Base-by-base conservation (phyloP, 371 early-diverging fungal species). In the Capillidium heterosporum region DNA sequence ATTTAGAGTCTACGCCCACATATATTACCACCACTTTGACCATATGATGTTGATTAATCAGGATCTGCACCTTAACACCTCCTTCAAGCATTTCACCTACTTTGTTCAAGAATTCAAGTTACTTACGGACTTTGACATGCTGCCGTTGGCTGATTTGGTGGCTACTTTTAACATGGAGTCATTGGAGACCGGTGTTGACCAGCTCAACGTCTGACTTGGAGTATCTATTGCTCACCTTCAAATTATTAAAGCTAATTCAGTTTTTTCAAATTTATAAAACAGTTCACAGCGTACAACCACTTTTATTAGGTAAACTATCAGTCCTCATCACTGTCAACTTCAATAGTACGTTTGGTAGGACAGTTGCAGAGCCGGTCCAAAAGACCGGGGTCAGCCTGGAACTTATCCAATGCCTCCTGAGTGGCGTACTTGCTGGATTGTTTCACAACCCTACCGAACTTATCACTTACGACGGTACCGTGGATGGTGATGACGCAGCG, bases 1-100 rank as follows among this genome's bases (percentile, higher is more conserved):
- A 46, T 79, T 87, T 59, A 74, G 92, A 2, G 85, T 91, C 27
- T 89, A 87, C 60, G 89, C 87, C 1, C 92, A 91, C 60, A 72
- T 91, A 17, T 91, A 91, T 69, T 75, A 83, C 61, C 72, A 82
- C 40, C 92, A 91, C 64, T 84, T 82, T 53, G 68, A 75, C 3
- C 70, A 68, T 48, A 68, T 90, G 46, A 71, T 74, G 23, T 72
- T 69, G n/a, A 69, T 85, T 23, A 83, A 80, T 4, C 80, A 85
- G 51, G 88, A 84, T 50, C 79, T 84, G 10, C 85, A 86, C 62
- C 70, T 91, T 49, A 89, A 91, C 68, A 89, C 91, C 10, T 73
- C 75, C 58, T 90, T 89, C 67, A 86, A 85, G 61, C 92, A 91
- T 64, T 90, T 89, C 66, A 76, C 87, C 26, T 71, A 78, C 24